These are phyloP conservation scores for Cutaneotrichosporon sp. DNA, from an alignment of 1,284 basidiomycete species.

Conservation along the genomic window DNA sequence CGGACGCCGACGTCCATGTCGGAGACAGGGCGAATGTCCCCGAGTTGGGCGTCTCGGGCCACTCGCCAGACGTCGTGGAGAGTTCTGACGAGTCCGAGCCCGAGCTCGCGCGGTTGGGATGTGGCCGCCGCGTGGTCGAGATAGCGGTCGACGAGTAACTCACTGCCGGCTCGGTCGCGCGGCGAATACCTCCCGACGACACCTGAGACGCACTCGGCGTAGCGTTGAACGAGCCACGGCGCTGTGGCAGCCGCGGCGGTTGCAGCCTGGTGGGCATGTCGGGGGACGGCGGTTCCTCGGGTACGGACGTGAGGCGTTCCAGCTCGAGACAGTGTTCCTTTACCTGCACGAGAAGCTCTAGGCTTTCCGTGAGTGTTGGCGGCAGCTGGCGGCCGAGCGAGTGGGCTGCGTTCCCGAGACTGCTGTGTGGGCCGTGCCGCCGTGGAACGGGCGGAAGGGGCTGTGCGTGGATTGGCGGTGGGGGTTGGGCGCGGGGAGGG, in stretches of 20 bases:
- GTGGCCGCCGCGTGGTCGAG: too few relatives aligned
- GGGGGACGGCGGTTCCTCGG: neutral
- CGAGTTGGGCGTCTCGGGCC: slow-evolving; percentile 2
- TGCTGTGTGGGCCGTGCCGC: neutral
- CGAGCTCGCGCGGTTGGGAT: neutral
- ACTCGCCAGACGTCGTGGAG: neutral
- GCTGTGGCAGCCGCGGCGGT: neutral
- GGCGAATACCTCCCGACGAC: neutral
- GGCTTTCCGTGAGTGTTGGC: slow-evolving; percentile 28
- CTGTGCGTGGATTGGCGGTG: neutral
- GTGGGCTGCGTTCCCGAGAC: neutral
- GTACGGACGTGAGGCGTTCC: neutral
- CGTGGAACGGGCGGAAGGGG: neutral
- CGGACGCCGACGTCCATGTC: neutral
- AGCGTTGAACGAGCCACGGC: neutral
- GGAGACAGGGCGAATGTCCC: neutral
- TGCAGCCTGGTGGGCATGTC: neutral
- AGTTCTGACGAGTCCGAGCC: neutral
- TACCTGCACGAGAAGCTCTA: slow-evolving; percentile 24
- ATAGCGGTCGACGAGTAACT: neutral
- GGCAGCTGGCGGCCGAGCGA: slow-evolving; percentile 29
- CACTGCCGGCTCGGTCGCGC: neutral
- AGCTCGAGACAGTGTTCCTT: slow-evolving; percentile 5
- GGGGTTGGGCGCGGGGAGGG: too few relatives aligned
- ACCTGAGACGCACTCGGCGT: too few relatives aligned